phyloP scores from a whole-genome alignment of 345 rosid species.

The Salix brachista region DNA sequence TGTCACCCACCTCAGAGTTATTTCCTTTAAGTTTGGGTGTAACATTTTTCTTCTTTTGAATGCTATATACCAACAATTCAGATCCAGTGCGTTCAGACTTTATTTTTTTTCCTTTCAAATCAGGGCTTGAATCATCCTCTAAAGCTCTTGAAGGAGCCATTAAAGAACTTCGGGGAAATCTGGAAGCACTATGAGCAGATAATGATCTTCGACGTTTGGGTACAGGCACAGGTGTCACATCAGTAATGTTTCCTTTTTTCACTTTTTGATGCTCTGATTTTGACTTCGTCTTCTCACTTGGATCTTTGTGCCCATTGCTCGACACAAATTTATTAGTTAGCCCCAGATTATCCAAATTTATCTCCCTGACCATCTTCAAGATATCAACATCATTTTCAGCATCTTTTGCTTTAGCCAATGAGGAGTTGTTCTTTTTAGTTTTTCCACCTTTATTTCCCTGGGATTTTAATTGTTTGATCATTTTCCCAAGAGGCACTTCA shows the following conservation, averaged over 20 bases:
- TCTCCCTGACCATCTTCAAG: constrained; percentile 89
- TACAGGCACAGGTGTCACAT: constrained; percentile 44
- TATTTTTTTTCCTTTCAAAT: constrained; percentile 37
- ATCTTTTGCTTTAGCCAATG: constrained; percentile 41
- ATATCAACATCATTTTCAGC: constrained; percentile 72
- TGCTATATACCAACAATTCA: constrained; percentile 33
- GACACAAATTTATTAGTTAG: constrained; percentile 57
- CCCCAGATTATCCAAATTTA: constrained; percentile 64
- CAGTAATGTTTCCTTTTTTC: constrained; percentile 54
- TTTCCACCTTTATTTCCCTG: constrained; percentile 57
- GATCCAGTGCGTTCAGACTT: constrained; percentile 31
- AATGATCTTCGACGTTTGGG: constrained; percentile 82
- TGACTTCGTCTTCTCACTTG: constrained; percentile 36
- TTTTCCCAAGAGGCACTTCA: constrained; percentile 76
- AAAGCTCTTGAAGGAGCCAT: constrained; percentile 33
- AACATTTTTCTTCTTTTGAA: constrained; percentile 38
- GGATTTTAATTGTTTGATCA: constrained; percentile 64
- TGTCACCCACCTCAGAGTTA: constrained; percentile 37
- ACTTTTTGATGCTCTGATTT: constrained; percentile 42
- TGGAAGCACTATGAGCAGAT: constrained; percentile 51
- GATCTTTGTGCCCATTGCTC: constrained; percentile 72
- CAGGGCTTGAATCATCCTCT: constrained; percentile 31
- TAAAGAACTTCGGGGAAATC: constrained; percentile 40
- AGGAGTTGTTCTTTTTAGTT: constrained; percentile 44
- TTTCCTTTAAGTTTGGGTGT: constrained; percentile 39